phyloP scores from a whole-genome alignment of 2,329 filamentous ascomycete genomes.

The Corynespora cassiicola region DNA sequence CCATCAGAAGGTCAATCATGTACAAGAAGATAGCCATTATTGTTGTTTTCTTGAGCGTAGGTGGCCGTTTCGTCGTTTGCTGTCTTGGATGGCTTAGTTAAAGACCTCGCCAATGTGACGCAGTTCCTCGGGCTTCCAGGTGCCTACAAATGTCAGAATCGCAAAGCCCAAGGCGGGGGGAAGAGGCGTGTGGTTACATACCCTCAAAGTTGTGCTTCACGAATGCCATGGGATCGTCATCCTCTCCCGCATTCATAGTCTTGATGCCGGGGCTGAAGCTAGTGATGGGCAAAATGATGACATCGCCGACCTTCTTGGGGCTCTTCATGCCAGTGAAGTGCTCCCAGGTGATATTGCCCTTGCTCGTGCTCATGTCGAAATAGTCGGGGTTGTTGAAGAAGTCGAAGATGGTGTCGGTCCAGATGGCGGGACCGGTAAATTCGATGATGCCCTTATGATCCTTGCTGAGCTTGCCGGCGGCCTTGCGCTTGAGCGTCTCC shows the following conservation, averaged over 20 bases:
- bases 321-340: conserved; percentile 88
- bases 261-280: conserved; percentile 94
- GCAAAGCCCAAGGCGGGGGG: no score
- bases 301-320: conserved; percentile 89
- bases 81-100: conserved; percentile 20
- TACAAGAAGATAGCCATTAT: conserved; percentile 18
- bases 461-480: conserved; percentile 66
- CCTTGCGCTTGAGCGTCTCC: conserved; percentile 77
- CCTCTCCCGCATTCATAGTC: conserved; percentile 89
- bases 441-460: conserved; percentile 83
- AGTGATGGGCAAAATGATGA: conserved; percentile 92
- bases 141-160: no score
- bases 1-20: no score
- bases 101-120: conserved; percentile 44
- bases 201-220: conserved; percentile 97
- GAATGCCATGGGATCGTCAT: conserved; percentile 94
- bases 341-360: conserved; percentile 78
- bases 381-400: conserved; percentile 93
- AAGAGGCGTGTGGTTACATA: conserved; percentile 52
- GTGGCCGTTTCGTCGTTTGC: conserved; percentile 2
- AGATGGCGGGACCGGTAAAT: conserved; percentile 91
- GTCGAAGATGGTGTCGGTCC: conserved; percentile 90
- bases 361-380: conserved; percentile 78
- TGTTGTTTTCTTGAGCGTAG: not conserved
- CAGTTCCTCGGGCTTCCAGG: conserved; percentile 43